Conservation (phyloP, 1,284 basidiomycete genomes). For the Microbotryum intermedium region DNA sequence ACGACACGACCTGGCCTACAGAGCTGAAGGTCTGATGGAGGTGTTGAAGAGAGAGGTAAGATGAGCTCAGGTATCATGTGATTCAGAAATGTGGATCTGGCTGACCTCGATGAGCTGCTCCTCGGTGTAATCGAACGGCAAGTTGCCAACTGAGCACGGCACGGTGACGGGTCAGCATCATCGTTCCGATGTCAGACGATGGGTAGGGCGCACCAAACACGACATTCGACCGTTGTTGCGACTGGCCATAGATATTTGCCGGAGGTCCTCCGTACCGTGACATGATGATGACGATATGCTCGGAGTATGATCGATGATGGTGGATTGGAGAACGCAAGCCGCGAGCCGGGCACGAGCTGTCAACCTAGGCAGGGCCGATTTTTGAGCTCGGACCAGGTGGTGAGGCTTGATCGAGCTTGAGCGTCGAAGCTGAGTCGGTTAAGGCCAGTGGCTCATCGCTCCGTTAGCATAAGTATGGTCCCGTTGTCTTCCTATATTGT, state of each 20-base stretch:
- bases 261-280: no score
- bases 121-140: slow-evolving; percentile 29
- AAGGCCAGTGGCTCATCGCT: no score
- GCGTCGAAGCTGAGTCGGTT: no score
- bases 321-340: no score
- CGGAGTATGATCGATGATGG: no score
- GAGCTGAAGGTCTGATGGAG: slow-evolving; percentile 56
- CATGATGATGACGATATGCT: no score
- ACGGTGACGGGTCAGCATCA: neutral
- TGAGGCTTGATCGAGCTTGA: no score
- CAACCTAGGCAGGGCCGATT: no score
- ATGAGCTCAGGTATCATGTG: neutral
- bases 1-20: slow-evolving; percentile 77
- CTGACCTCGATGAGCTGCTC: slow-evolving; percentile 27
- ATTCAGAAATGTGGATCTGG: neutral
- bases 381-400: no score
- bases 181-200: neutral
- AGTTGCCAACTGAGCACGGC: slow-evolving; percentile 22
- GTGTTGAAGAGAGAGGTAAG: neutral
- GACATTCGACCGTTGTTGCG: slow-evolving; percentile 1
- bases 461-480: no score
- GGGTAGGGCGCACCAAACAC: neutral
- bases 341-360: no score
- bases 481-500: no score
- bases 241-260: neutral